Conservation (phyloP, 257 asterid species). For the Ballota nigra region DNA sequence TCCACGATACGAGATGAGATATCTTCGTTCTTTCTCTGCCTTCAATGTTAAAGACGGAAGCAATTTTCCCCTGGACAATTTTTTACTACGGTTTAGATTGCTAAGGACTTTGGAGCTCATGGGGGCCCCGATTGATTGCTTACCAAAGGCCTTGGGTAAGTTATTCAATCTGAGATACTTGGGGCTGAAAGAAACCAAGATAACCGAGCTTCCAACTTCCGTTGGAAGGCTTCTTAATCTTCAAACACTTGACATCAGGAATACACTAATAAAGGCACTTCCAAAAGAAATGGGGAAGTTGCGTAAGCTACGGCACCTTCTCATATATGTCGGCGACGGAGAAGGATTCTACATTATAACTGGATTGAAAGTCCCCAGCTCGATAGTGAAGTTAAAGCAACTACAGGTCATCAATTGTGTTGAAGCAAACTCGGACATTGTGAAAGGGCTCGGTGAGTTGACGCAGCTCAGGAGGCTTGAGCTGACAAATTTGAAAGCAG, state of each 20-base stretch:
- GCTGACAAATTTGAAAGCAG: slow-evolving; percentile 20
- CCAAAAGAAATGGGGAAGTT: slow-evolving; percentile 24
- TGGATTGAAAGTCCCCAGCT: slow-evolving; percentile 21
- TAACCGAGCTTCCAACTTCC: background rate
- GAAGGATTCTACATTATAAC: slow-evolving; percentile 1
- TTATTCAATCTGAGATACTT: background rate
- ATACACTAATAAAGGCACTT: slow-evolving; percentile 20
- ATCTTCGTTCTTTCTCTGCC: slow-evolving; percentile 18
- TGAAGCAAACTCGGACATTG: slow-evolving; percentile 12
- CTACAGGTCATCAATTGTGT: slow-evolving; percentile 25
- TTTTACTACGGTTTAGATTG: slow-evolving; percentile 14
- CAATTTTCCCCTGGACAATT: background rate
- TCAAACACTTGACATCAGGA: slow-evolving; percentile 18
- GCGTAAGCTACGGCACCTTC: slow-evolving; percentile 25
- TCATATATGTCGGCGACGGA: background rate
- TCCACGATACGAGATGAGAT: background rate
- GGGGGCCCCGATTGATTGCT: background rate
- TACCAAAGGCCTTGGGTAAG: background rate
- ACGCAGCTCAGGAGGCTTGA: slow-evolving; percentile 28
- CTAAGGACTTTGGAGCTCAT: slow-evolving; percentile 26
- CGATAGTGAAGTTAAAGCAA: slow-evolving; percentile 25
- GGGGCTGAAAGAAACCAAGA: background rate
- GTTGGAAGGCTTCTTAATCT: background rate
- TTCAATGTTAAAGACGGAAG: background rate
- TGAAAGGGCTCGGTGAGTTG: slow-evolving; percentile 19